These are phyloP conservation scores for Stereum hirsutum DNA, from an alignment of 1,284 basidiomycete species.

Conservation along the genomic window DNA sequence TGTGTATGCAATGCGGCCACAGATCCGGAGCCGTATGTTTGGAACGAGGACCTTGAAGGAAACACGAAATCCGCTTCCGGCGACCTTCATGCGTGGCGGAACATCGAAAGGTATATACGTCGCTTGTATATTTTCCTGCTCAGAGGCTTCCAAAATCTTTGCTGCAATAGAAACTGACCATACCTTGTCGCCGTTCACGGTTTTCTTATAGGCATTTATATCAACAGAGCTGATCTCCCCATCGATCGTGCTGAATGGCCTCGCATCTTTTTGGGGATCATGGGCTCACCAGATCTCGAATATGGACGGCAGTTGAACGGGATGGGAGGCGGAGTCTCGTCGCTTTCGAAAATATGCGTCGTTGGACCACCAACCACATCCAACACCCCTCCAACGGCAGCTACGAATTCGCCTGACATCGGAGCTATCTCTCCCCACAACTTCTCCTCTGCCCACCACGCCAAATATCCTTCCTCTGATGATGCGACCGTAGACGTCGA, in stretches of 20 bases:
- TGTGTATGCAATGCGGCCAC: no score
- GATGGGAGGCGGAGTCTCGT: constrained; percentile 76
- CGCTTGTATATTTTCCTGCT: no score
- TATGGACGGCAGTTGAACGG: constrained; percentile 74
- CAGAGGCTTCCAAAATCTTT: no score
- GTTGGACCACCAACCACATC: constrained; percentile 39
- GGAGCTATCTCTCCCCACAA: no score
- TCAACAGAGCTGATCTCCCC: constrained; percentile 46
- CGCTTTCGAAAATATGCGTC: constrained; percentile 74
- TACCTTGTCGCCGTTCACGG: no score
- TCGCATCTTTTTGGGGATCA: constrained; percentile 62
- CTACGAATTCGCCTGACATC: no score
- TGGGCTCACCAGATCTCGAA: constrained; percentile 75
- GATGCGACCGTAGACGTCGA: constrained; percentile 39
- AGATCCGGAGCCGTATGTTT: no score
- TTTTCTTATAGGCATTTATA: no score
- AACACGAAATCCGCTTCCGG: constrained; percentile 50
- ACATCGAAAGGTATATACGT: constrained; percentile 83
- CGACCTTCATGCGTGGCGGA: constrained; percentile 61
- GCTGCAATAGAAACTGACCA: no score
- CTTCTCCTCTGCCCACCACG: not conserved
- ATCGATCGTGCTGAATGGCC: constrained; percentile 39
- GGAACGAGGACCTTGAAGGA: no score
- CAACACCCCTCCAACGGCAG: constrained; percentile 21
- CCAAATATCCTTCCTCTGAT: no score